Evolutionary conservation across 768 basidiomycete genomes (phyloP), one percentile per base, ranked within the genome.

Genomic region (Russula abietina): DNA sequence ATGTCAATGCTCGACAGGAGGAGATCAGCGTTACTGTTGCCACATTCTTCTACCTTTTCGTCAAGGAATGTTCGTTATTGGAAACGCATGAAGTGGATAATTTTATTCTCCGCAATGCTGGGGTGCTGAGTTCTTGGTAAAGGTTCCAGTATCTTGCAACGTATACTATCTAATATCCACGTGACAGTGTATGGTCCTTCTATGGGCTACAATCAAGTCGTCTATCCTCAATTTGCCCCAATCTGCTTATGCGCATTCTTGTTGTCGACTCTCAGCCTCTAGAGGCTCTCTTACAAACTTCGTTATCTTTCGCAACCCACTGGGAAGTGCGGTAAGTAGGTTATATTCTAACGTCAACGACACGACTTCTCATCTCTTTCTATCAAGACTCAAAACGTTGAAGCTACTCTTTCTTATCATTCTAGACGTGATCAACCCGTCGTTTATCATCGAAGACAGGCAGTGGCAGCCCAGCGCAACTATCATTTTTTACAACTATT

Each of bases 11-110:
- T 19, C 75, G 78, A 38, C 69, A 75, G 19, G 81, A 83, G 16
- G 81, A 83, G 17, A 73, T 87, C 17, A 75, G 78, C 10, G 77
- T 78, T 65, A 70, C 87, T 22, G 72, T 81, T 12, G 83, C 83
- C 9, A 85, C 84, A 67, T 91, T 90, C 68, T 67, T 90, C 30
- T 75, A 81, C 65, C 73, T 79, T 16, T 86, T 89, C 67, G 71
- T 86, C 41, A 81, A 77, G 43, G 80, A 85, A 46, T 80, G 86
- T 2, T 78, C 83, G 1, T 79, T 83, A 45, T 70, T 91, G 59
- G 85, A 87, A 67, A 70, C 82, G 1, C 80, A 86, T 66, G 89
- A 89, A 72, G 77, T 87, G 2, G 87, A 89, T 68, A 87, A 88
- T 70, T 89, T 90, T 67, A 79, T 89, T 33, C 70, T 89, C 36